These are phyloP conservation scores for Dioscorea dumetorum DNA, from an alignment of 106 monocot genomes.

Conservation along the genomic window DNA sequence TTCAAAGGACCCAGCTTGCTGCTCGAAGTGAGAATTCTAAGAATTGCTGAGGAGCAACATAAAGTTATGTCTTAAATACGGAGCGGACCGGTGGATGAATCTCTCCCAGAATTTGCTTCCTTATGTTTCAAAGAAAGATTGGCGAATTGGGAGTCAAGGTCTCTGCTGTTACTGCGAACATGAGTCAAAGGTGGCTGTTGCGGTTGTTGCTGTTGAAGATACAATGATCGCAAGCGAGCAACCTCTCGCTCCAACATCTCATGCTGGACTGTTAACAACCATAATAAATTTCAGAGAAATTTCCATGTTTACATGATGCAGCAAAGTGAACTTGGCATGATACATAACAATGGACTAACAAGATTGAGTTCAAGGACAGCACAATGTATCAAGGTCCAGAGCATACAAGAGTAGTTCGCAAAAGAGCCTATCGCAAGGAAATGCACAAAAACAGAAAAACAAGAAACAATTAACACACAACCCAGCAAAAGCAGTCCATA, in stretches of 20 bases:
- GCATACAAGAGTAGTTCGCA: no score
- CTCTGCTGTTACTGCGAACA: slow-evolving; percentile 59
- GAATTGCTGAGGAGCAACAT: neutral
- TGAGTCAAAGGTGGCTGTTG: slow-evolving; percentile 26
- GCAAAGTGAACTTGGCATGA: no score
- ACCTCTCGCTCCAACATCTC: slow-evolving; percentile 95
- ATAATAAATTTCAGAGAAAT: neutral
- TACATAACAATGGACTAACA: no score
- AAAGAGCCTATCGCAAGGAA: no score
- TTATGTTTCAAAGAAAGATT: slow-evolving; percentile 74
- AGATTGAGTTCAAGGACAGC: no score
- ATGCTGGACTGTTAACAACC: slow-evolving; percentile 64
- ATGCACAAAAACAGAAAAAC: no score
- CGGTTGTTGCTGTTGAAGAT: slow-evolving; percentile 59
- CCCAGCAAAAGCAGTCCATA: no score
- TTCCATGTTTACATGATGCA: no score
- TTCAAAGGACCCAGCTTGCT: slow-evolving; percentile 8
- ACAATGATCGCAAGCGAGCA: slow-evolving; percentile 48
- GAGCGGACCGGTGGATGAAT: slow-evolving; percentile 32
- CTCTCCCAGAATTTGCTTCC: slow-evolving; percentile 35
- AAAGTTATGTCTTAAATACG: slow-evolving; percentile 18
- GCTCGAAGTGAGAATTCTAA: slow-evolving; percentile 4
- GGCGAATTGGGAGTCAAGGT: slow-evolving; percentile 66
- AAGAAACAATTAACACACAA: no score
- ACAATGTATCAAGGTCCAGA: no score